phyloP scores from a whole-genome alignment of 2,329 filamentous ascomycete species.

The Zasmidium angulare region DNA sequence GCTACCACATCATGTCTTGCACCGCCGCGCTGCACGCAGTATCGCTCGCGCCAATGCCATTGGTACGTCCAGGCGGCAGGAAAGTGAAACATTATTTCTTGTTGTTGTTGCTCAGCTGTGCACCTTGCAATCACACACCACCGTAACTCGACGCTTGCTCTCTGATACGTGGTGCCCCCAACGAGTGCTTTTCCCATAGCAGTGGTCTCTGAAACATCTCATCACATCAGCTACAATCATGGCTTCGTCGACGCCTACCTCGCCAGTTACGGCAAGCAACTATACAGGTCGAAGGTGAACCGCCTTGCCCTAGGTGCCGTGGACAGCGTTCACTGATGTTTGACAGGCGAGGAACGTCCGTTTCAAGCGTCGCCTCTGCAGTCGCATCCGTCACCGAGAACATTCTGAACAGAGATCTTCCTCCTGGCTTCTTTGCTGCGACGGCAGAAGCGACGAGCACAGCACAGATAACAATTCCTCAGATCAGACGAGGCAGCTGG shows the following conservation, averaged over 20 bases:
- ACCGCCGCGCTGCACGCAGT: too few relatives aligned
- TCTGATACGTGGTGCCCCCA: too few relatives aligned
- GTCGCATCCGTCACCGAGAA: slow-evolving; percentile 14
- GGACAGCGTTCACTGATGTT: neutral
- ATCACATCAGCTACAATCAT: neutral
- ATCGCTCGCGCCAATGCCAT: too few relatives aligned
- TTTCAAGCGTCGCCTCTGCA: slow-evolving; percentile 17
- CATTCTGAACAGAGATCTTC: slow-evolving; percentile 18
- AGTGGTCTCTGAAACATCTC: too few relatives aligned
- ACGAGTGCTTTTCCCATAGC: too few relatives aligned
- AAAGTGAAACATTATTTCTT: too few relatives aligned
- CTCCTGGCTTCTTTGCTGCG: slow-evolving; percentile 37
- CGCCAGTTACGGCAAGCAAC: neutral
- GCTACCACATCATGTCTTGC: too few relatives aligned
- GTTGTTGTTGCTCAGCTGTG: too few relatives aligned
- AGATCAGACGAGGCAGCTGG: slow-evolving; percentile 39
- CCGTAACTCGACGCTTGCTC: too few relatives aligned
- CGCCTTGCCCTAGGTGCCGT: neutral
- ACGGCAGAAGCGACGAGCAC: slow-evolving; percentile 41
- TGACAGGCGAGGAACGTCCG: slow-evolving; percentile 10
- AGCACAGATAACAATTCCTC: slow-evolving; percentile 44
- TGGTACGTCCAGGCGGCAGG: too few relatives aligned
- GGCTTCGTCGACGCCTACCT: neutral
- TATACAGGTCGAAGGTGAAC: neutral
- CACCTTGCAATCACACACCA: too few relatives aligned